Evolutionary conservation across 768 basidiomycete species (phyloP).

Genomic region (Chalciporus pseudorubinellus): DNA sequence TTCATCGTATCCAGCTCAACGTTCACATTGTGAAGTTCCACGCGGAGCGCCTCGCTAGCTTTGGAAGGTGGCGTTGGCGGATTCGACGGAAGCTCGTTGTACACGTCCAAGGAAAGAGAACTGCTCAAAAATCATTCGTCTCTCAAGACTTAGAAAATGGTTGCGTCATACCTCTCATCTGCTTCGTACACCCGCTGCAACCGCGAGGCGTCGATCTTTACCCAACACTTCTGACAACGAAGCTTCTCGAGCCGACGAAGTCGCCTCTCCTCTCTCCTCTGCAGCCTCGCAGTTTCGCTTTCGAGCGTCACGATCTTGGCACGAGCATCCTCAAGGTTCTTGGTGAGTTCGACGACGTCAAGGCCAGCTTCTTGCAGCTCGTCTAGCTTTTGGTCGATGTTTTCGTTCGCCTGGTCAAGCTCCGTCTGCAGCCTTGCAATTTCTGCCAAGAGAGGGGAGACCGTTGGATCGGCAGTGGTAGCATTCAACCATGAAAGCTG

Average conservation of each 20-base stretch:
- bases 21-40: slow-evolving; percentile 61
- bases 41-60: slow-evolving; percentile 61
- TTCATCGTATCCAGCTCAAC: slow-evolving; percentile 61
- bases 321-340: slow-evolving; percentile 71
- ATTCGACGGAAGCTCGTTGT: slow-evolving; percentile 48
- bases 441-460: slow-evolving; percentile 66
- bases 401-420: slow-evolving; percentile 76
- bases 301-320: slow-evolving; percentile 54
- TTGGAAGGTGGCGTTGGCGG: slow-evolving; percentile 68
- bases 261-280: slow-evolving; percentile 69
- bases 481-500: slow-evolving; percentile 75
- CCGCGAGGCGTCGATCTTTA: slow-evolving; percentile 54
- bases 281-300: slow-evolving; percentile 64
- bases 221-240: slow-evolving; percentile 67
- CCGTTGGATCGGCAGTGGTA: slow-evolving; percentile 53
- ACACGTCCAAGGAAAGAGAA: slow-evolving; percentile 46
- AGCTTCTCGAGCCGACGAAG: slow-evolving; percentile 55
- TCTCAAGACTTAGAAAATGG: neutral
- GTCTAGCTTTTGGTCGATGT: slow-evolving; percentile 86
- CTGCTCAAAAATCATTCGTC: slow-evolving; percentile 33
- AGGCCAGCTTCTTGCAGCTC: slow-evolving; percentile 79
- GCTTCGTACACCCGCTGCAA: slow-evolving; percentile 39
- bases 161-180: slow-evolving; percentile 58
- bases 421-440: slow-evolving; percentile 72
- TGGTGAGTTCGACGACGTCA: slow-evolving; percentile 67